Conservation (phyloP, 1,284 basidiomycete species). For the Caloboletus inedulis region DNA sequence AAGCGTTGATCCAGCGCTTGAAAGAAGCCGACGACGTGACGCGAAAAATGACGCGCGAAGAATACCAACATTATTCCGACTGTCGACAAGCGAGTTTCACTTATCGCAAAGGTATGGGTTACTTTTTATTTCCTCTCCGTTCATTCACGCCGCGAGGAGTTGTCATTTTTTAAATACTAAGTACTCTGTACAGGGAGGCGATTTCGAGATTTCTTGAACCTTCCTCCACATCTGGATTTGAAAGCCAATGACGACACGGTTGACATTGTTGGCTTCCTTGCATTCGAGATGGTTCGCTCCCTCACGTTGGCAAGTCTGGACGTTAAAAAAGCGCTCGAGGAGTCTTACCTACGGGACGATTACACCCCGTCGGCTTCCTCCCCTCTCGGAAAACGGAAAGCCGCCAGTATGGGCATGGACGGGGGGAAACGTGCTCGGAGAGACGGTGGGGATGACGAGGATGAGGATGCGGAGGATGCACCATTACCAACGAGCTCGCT, state of each 20-base stretch:
- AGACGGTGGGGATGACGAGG: slow-evolving; percentile 45
- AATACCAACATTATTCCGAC: slow-evolving; percentile 97
- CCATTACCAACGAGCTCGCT: slow-evolving; percentile 65
- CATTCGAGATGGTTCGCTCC: slow-evolving; percentile 95
- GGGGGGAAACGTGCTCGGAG: slow-evolving; percentile 60
- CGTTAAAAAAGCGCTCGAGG: slow-evolving; percentile 77
- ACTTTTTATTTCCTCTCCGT: background rate
- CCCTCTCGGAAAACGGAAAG: slow-evolving; percentile 70
- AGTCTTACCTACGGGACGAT: slow-evolving; percentile 64
- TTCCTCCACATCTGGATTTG: slow-evolving; percentile 86
- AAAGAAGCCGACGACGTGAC: slow-evolving; percentile 97
- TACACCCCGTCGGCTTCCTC: slow-evolving; percentile 45
- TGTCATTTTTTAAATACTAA: background rate
- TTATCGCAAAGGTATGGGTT: slow-evolving; percentile 77
- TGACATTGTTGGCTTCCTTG: slow-evolving; percentile 95
- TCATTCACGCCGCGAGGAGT: background rate
- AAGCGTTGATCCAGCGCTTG: slow-evolving; percentile 85
- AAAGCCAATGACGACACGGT: slow-evolving; percentile 94
- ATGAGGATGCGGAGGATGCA: slow-evolving; percentile 55
- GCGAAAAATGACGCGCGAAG: slow-evolving; percentile 92
- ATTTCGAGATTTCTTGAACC: slow-evolving; percentile 93
- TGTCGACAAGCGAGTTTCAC: slow-evolving; percentile 97
- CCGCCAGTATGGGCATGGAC: slow-evolving; percentile 40
- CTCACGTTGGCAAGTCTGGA: slow-evolving; percentile 84
- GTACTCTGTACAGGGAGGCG: slow-evolving; percentile 65